Evolutionary conservation across 73 alveolate species (phyloP).

Genomic region (Paramecium primaurelia): DNA sequence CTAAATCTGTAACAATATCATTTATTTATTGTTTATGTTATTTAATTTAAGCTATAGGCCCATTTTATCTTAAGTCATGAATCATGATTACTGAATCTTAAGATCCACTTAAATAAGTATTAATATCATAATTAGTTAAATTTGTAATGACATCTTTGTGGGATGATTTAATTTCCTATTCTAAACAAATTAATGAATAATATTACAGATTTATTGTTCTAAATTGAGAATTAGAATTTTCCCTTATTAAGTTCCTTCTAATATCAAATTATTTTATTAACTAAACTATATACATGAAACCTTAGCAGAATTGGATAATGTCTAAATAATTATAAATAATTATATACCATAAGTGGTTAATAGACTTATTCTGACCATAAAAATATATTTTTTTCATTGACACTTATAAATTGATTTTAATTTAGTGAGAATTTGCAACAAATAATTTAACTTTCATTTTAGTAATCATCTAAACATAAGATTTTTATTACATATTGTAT

Average conservation of each 20-base stretch:
- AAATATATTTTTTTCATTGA: neutral
- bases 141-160: neutral
- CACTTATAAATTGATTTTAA: neutral
- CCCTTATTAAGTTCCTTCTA: neutral
- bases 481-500: neutral
- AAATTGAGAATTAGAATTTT: neutral
- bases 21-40: neutral
- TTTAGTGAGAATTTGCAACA: neutral
- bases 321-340: neutral
- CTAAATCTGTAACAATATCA: neutral
- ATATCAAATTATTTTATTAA: neutral
- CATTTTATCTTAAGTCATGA: neutral
- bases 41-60: neutral
- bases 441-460: neutral
- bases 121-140: neutral
- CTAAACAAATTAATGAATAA: neutral
- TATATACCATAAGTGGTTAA: neutral
- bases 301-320: neutral
- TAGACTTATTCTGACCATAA: neutral
- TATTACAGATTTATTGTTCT: neutral
- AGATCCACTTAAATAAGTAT: neutral
- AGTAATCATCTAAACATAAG: neutral
- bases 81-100: neutral
- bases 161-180: neutral
- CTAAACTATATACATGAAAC: neutral